Conservation (phyloP, 768 basidiomycete genomes). For the Tephrocybe rancida region DNA sequence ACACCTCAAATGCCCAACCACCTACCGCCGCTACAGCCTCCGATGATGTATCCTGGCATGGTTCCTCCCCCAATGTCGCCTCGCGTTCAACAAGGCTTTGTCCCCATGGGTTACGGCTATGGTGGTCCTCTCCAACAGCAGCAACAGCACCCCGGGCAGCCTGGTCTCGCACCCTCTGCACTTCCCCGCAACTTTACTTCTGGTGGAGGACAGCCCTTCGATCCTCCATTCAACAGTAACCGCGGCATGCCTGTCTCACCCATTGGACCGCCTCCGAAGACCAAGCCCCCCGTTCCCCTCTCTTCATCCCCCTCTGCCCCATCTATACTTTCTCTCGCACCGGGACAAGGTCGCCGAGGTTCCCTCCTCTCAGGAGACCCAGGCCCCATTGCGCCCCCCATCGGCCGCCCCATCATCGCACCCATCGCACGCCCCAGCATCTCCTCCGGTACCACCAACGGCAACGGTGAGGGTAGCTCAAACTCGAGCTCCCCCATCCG, state of each 20-base stretch:
- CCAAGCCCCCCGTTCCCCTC: conserved; percentile 36
- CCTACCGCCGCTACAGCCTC: conserved; percentile 43
- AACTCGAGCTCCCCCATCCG: conserved; percentile 62
- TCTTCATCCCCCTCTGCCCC: conserved; percentile 35
- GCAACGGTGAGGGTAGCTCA: conserved; percentile 54
- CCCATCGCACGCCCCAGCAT: conserved; percentile 68
- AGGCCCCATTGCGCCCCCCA: conserved; percentile 64
- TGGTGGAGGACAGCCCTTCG: conserved; percentile 51
- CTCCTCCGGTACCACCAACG: conserved; percentile 31
- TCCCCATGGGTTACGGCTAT: conserved; percentile 57
- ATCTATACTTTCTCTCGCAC: conserved; percentile 40
- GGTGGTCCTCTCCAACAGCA: conserved; percentile 40
- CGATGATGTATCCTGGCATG: conserved; percentile 50
- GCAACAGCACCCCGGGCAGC: conserved; percentile 32
- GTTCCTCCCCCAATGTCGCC: conserved; percentile 57
- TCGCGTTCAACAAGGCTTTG: conserved; percentile 51
- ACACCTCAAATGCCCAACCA: conserved; percentile 48
- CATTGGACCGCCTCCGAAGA: conserved; percentile 58
- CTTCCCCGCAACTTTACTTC: conserved; percentile 56
- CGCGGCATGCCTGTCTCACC: conserved; percentile 41
- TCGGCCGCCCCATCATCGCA: conserved; percentile 32
- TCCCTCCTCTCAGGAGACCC: conserved; percentile 47
- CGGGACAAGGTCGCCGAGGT: conserved; percentile 49
- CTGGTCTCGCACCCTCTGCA: conserved; percentile 51
- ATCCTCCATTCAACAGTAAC: conserved; percentile 47